Conservation (phyloP, 2,329 filamentous ascomycete genomes). For the Eutypella sp. region DNA sequence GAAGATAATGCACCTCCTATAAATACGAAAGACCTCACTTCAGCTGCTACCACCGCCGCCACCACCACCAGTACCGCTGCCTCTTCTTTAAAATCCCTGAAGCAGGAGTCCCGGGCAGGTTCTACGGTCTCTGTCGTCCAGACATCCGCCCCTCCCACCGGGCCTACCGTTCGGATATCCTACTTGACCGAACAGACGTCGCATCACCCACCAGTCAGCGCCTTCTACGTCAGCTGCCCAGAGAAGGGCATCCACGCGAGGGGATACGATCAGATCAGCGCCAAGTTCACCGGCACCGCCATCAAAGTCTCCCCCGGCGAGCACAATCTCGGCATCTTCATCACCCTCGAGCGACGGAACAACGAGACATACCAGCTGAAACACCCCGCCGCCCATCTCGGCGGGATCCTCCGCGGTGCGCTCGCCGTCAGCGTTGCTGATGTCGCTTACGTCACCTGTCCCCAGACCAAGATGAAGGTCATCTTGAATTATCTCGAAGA, state of each 20-base stretch:
- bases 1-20: constrained; percentile 71
- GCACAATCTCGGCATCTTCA: constrained; percentile 94
- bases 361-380: constrained; percentile 93
- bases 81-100: constrained; percentile 41
- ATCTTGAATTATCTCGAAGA: constrained; percentile 93
- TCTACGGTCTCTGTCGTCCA: constrained; percentile 49
- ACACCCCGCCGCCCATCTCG: constrained; percentile 88
- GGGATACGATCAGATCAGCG: constrained; percentile 93
- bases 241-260: constrained; percentile 82
- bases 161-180: constrained; percentile 68
- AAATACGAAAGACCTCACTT: constrained; percentile 38
- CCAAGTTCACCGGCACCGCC: constrained; percentile 95
- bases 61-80: constrained; percentile 32
- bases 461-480: constrained; percentile 84
- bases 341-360: constrained; percentile 72
- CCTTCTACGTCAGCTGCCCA: constrained; percentile 89
- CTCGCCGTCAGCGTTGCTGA: constrained; percentile 88
- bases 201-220: constrained; percentile 94
- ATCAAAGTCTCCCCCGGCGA: constrained; percentile 87
- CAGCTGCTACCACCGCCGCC: constrained; percentile 23
- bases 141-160: constrained; percentile 35
- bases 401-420: constrained; percentile 81
- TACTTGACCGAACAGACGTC: constrained; percentile 98
- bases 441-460: constrained; percentile 80
- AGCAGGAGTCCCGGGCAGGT: constrained; percentile 37